phyloP scores from a whole-genome alignment of 345 rosid species.

The Rhodamnia rubescens region DNA sequence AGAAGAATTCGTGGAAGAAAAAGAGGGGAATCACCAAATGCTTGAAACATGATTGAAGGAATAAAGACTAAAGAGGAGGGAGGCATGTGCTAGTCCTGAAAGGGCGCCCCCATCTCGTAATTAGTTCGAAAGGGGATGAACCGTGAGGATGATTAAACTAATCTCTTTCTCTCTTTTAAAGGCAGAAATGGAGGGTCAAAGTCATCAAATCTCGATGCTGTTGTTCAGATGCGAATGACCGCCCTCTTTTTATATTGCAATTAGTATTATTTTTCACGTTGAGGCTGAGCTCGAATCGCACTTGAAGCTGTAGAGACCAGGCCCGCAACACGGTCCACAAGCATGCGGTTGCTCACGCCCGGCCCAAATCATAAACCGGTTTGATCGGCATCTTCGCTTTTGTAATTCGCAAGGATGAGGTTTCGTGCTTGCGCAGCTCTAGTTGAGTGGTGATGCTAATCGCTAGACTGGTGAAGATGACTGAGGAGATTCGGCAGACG shows the following conservation, averaged over 20 bases:
- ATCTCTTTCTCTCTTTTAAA: background rate
- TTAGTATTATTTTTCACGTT: background rate
- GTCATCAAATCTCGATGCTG: background rate
- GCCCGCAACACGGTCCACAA: background rate
- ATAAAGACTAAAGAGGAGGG: background rate
- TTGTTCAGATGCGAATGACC: background rate
- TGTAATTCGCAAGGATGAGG: background rate
- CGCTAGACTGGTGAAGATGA: background rate
- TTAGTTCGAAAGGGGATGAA: background rate
- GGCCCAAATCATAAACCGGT: background rate
- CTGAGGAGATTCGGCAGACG: background rate
- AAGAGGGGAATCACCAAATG: background rate
- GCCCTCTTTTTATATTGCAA: background rate
- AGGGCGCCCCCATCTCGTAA: background rate
- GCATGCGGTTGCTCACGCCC: background rate
- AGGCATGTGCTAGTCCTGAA: background rate
- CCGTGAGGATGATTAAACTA: background rate
- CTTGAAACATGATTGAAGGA: background rate
- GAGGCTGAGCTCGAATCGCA: background rate
- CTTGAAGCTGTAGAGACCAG: background rate
- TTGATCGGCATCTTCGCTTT: background rate
- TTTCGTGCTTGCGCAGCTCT: background rate
- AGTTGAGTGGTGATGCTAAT: background rate
- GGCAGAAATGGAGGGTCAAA: background rate
- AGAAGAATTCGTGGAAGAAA: background rate